Evolutionary conservation across 768 basidiomycete genomes (phyloP).

Genomic region (Mrakia gelida): DNA sequence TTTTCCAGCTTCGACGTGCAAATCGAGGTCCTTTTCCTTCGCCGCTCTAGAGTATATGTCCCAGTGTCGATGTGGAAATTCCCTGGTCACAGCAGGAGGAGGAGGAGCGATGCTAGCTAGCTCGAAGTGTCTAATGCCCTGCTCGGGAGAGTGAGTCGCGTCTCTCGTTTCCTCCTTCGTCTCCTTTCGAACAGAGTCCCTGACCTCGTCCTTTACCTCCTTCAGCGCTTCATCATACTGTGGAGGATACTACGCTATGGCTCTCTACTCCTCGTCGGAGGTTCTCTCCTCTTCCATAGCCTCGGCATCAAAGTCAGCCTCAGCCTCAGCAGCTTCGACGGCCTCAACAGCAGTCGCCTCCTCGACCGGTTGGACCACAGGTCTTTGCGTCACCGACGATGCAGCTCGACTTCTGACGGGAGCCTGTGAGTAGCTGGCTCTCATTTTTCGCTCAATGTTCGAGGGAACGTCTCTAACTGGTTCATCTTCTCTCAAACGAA

Average conservation of each 20-base stretch:
- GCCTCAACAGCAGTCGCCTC: background rate
- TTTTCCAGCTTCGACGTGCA: background rate
- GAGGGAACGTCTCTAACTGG: background rate
- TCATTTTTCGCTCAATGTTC: too few species aligned
- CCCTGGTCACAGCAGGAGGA: background rate
- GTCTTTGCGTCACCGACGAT: background rate
- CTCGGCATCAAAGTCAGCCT: background rate
- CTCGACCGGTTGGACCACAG: background rate
- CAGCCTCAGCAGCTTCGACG: background rate
- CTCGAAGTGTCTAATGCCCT: background rate
- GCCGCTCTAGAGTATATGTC: background rate
- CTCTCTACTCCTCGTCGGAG: background rate
- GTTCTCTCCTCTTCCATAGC: background rate
- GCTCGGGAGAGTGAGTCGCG: background rate
- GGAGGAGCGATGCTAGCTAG: background rate
- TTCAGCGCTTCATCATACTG: background rate
- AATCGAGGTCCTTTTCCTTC: background rate
- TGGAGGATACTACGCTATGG: background rate
- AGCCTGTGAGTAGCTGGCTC: background rate
- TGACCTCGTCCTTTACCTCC: background rate
- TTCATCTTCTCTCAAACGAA: background rate
- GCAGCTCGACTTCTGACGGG: background rate
- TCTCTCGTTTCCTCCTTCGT: background rate
- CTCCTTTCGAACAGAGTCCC: background rate
- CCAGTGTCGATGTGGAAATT: background rate